phyloP scores from a whole-genome alignment of 2,329 filamentous ascomycete species.

The Sarocladium oryzae region DNA sequence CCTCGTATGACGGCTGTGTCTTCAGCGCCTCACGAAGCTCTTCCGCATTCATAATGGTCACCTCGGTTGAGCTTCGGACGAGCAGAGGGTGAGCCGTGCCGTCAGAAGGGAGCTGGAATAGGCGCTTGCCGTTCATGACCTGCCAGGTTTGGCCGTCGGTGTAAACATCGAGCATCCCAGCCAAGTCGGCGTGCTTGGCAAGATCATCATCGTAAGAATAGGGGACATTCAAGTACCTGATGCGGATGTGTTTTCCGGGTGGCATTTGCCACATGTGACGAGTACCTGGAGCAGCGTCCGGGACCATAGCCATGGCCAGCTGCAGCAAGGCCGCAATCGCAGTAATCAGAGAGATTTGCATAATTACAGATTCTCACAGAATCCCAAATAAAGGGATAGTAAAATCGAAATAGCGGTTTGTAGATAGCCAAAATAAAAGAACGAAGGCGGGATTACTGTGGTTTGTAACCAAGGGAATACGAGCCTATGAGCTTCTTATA shows the following conservation, averaged over 20 bases:
- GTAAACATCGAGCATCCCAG: not conserved
- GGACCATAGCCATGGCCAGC: not conserved
- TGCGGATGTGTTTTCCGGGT: not conserved
- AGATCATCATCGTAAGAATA: not conserved
- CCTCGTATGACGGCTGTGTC: not conserved
- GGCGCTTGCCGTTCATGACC: not conserved
- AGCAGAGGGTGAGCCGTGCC: not conserved
- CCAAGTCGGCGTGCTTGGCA: not conserved
- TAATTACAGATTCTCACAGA: not conserved
- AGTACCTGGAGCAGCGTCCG: not conserved
- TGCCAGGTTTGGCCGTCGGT: not conserved
- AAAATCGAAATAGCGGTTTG: not conserved
- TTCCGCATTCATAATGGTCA: not conserved
- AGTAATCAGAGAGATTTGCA: not conserved
- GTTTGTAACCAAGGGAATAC: not conserved
- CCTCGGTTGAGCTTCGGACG: not conserved
- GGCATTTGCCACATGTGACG: not conserved
- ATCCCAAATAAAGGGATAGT: not conserved
- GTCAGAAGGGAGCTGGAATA: not conserved
- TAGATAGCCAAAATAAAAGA: not conserved
- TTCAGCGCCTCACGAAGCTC: not conserved
- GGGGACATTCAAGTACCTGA: not conserved
- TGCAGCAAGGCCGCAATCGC: not conserved
- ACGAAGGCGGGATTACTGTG: not conserved
- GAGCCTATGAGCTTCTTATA: not conserved